These are phyloP conservation scores for Candida glaebosa DNA, from an alignment of 805 yeast genomes.

Conservation along the genomic window DNA sequence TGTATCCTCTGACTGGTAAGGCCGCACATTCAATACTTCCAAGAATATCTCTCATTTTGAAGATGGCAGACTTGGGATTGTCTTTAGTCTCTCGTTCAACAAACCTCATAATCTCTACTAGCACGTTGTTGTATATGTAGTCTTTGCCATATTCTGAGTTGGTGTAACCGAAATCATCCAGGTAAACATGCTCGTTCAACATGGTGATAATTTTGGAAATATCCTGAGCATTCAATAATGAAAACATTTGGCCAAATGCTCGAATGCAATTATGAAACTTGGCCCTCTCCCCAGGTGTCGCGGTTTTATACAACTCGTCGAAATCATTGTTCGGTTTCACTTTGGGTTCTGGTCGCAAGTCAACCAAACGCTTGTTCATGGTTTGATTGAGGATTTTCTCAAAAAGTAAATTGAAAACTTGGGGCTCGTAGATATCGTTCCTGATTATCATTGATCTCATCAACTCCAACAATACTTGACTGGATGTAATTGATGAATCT, in stretches of 20 bases:
- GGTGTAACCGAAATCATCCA: conserved; percentile 5
- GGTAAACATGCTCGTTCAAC: conserved; percentile 7
- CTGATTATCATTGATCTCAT: conserved; percentile 6
- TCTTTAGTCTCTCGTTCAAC: conserved; percentile 9
- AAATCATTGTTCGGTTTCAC: conserved; percentile 2
- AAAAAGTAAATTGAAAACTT: conserved; percentile 2
- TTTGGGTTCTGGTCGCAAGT: conserved; percentile 1
- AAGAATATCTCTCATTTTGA: conserved; percentile 18
- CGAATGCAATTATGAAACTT: conserved; percentile 24
- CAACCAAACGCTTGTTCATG: not conserved
- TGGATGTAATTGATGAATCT: not conserved
- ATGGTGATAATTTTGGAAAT: conserved; percentile 15
- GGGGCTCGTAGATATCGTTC: conserved; percentile 2
- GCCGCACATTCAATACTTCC: conserved; percentile 4
- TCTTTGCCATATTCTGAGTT: conserved; percentile 12
- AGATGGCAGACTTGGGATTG: conserved; percentile 12
- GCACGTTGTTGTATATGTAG: conserved; percentile 8
- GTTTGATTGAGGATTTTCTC: conserved; percentile 1
- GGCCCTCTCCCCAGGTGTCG: conserved; percentile 6
- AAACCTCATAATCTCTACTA: conserved; percentile 18
- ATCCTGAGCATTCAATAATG: conserved; percentile 17
- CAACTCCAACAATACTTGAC: conserved; percentile 8
- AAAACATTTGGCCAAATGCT: conserved; percentile 27
- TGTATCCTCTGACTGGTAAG: conserved; percentile 1
- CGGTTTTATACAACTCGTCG: conserved; percentile 3